These are phyloP conservation scores for Psilocybe subaeruginosa DNA, from an alignment of 768 basidiomycete species.

Conservation along the genomic window DNA sequence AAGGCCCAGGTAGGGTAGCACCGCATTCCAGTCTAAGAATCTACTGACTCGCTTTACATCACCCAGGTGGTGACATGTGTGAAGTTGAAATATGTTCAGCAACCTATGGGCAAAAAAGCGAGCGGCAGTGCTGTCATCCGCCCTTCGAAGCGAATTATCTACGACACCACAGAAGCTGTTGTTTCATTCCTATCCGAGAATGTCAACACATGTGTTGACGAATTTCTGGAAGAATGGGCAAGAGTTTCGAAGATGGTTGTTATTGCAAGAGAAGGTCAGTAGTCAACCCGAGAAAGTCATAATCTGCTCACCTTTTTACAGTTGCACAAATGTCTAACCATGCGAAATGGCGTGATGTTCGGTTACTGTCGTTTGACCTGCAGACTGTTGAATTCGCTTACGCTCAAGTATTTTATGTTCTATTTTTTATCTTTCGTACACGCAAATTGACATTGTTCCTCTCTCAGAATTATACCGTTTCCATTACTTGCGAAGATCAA, in stretches of 20 bases:
- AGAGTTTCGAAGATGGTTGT: conserved; percentile 93
- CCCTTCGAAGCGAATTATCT: conserved; percentile 88
- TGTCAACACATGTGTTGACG: conserved; percentile 86
- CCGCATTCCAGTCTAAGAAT: neutral
- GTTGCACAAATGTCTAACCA: conserved; percentile 84
- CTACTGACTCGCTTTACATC: conserved; percentile 1
- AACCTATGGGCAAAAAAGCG: conserved; percentile 76
- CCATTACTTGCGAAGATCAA: conserved; percentile 80
- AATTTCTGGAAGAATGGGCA: conserved; percentile 93
- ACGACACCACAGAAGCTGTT: conserved; percentile 86
- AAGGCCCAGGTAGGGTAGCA: conserved; percentile 52
- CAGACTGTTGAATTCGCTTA: conserved; percentile 93
- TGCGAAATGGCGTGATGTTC: conserved; percentile 73
- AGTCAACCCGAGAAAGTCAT: neutral
- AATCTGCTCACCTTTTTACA: conserved; percentile 26
- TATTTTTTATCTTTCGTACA: neutral
- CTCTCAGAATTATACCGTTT: conserved; percentile 70
- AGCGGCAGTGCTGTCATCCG: conserved; percentile 66
- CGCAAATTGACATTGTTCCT: neutral
- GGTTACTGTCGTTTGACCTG: conserved; percentile 87
- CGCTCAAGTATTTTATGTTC: conserved; percentile 46
- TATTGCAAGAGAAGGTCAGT: conserved; percentile 82
- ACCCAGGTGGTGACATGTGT: conserved; percentile 83
- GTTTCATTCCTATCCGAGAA: conserved; percentile 89
- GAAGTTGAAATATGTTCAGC: conserved; percentile 88